Evolutionary conservation across 2,329 filamentous ascomycete species (phyloP).

Genomic region (Bipolaris gigantea): DNA sequence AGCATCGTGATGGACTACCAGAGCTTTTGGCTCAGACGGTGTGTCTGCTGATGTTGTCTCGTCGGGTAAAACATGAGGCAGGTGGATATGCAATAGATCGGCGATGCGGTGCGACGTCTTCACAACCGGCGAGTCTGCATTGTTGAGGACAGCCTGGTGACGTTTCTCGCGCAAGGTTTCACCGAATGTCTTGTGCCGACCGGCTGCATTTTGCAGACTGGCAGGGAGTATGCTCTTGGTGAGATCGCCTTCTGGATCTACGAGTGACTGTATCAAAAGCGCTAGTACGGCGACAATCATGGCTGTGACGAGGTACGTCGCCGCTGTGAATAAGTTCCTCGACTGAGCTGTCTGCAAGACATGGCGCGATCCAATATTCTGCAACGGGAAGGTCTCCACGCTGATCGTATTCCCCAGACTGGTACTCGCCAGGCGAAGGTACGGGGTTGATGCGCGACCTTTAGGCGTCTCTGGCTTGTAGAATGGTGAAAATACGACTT

Average conservation of each 20-base stretch:
- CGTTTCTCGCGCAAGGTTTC: constrained; percentile 32
- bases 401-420: constrained; percentile 78
- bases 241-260: constrained; percentile 53
- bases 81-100: constrained; percentile 38
- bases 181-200: constrained; percentile 35
- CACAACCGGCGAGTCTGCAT: constrained; percentile 29
- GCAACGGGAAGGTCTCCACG: constrained; percentile 76
- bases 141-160: constrained; percentile 27
- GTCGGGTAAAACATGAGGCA: constrained; percentile 15
- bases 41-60: neutral
- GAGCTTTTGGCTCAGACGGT: constrained; percentile 38
- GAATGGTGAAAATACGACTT: constrained; percentile 52
- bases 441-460: constrained; percentile 52
- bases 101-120: constrained; percentile 36
- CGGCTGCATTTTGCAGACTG: constrained; percentile 47
- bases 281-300: constrained; percentile 64
- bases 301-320: constrained; percentile 61
- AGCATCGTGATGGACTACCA: constrained; percentile 47
- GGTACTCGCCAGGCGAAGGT: constrained; percentile 77
- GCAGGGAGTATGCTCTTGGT: constrained; percentile 59
- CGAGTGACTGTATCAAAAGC: constrained; percentile 61
- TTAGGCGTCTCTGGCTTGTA: constrained; percentile 39
- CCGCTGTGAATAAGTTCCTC: constrained; percentile 54
- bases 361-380: constrained; percentile 61
- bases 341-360: constrained; percentile 64